Base-by-base conservation (phyloP, 225 moss, liverwort and hornwort species). In the Bryum argenteum region DNA sequence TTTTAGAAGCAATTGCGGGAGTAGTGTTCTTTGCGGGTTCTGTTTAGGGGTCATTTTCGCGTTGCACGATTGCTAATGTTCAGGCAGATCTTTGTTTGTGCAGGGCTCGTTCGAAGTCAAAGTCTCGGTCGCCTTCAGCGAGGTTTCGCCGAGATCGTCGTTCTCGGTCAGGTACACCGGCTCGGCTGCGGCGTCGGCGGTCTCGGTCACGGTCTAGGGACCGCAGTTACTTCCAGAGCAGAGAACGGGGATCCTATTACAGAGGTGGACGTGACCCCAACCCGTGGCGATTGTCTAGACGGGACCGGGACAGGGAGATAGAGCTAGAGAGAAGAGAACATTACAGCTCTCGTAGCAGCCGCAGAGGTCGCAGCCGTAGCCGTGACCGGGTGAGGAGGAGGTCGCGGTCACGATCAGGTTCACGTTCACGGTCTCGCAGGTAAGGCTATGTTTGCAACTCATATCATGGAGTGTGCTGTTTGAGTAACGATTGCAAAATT, bases 231-330 rank as follows among this genome's bases (percentile, higher is more conserved):
- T 80, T 79, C 47, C 75, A 82, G 62, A 88, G 85, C 26, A 92
- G 92, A 71, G 92, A 98, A 18, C 89, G 92, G 6, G 91, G 90
- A 51, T 77, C 73, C 48, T 75, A 92, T 69, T 68, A 85, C 75
- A 86, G 94, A 71, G 94, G 97, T 65, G 89, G 92, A 43, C 91
- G 88, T 56, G 97, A 98, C 79, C 83, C 85, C n/a, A 91, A 89
- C 73, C 89, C 92, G 14, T 88, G 94, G 37, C 93, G 93, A 63
- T 85, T 84, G 64, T 76, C 83, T 9, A 84, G 94, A 47, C 88
- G 94, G 43, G 94, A 94, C 42, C 88, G 97, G 87, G 91, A 89
- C 65, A 80, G 92, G 42, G 82, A 78, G 71, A 58, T 83, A 65
- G 90, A 88, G 67, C 79, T 86, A 42, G 82, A 78, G 57, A 89